These are phyloP conservation scores for Rhynchosporium secalis DNA, from an alignment of 2,329 filamentous ascomycete species.

Conservation along the genomic window DNA sequence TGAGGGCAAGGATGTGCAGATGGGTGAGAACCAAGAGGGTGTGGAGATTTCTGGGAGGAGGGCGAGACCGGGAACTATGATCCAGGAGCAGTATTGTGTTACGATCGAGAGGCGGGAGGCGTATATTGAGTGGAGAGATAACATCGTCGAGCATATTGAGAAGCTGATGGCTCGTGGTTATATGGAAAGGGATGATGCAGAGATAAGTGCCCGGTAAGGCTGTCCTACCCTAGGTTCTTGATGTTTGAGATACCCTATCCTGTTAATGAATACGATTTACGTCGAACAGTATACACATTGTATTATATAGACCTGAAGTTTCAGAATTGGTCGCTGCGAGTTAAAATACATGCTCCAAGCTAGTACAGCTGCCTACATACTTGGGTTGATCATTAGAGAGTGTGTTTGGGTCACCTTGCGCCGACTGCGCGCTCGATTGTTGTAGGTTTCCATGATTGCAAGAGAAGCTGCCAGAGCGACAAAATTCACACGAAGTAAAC, in stretches of 20 bases:
- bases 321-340: no score
- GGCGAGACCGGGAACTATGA: conserved; percentile 56
- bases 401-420: no score
- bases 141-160: conserved; percentile 57
- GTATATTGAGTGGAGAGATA: conserved; percentile 64
- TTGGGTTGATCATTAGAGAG: no score
- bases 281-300: not conserved
- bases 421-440: no score
- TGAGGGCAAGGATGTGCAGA: conserved; percentile 35
- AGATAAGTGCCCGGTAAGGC: conserved; percentile 14
- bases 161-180: conserved; percentile 39
- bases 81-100: conserved; percentile 73
- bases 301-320: no score
- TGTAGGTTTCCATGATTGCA: no score
- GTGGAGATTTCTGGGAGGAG: conserved; percentile 27
- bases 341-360: no score
- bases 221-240: conserved; percentile 1
- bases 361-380: no score
- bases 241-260: conserved; percentile 2
- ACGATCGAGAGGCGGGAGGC: conserved; percentile 61
- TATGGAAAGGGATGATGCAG: conserved; percentile 16
- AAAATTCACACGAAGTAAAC: no score
- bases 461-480: no score
- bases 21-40: conserved; percentile 10
- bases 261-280: not conserved